phyloP scores from a whole-genome alignment of 2,329 filamentous ascomycete genomes.

The Exserohilum rostratum region DNA sequence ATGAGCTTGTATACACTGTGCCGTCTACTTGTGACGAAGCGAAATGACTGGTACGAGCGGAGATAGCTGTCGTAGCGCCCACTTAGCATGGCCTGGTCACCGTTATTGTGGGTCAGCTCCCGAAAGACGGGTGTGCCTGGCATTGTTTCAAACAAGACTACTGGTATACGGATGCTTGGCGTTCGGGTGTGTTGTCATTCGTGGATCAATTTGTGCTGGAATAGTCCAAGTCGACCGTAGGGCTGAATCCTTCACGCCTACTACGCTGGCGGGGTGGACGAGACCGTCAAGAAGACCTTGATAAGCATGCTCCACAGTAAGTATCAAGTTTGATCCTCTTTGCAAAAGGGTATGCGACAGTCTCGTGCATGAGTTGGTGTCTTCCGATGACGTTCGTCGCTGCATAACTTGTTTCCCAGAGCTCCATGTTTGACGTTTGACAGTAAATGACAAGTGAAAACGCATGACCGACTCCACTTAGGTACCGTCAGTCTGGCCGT shows the following conservation, averaged over 20 bases:
- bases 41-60: conserved; percentile 4
- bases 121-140: not conserved
- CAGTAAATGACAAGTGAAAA: not conserved
- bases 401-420: not conserved
- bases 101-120: not conserved
- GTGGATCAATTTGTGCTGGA: not conserved
- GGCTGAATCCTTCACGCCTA: not conserved
- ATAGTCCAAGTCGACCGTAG: not conserved
- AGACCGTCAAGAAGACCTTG: no score
- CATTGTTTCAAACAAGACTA: conserved; percentile 5
- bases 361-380: not conserved
- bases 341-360: not conserved
- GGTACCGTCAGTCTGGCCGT: not conserved
- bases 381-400: not conserved
- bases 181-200: not conserved
- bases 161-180: conserved; percentile 3
- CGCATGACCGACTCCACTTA: not conserved
- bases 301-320: no score
- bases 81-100: not conserved
- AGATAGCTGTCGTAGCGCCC: conserved; percentile 2
- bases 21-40: conserved; percentile 7
- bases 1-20: not conserved
- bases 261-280: no score
- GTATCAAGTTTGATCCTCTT: not conserved
- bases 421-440: not conserved